Evolutionary conservation across 306 rosid species (phyloP).

Genomic region (Heteromeles arbutifolia): DNA sequence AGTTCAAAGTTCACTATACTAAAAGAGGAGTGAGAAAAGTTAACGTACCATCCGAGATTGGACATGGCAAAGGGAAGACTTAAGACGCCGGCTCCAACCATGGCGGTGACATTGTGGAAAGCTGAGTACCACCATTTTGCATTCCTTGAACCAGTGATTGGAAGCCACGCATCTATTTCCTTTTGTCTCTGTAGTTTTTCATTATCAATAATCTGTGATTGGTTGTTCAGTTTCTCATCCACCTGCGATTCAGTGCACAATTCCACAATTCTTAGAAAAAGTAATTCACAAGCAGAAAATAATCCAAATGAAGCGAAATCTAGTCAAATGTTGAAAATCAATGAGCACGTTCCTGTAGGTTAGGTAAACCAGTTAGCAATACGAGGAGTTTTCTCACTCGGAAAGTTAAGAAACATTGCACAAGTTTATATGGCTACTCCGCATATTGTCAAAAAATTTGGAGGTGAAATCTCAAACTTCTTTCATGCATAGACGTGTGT

Average conservation of each 20-base stretch:
- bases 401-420: no score
- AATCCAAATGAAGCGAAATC: neutral
- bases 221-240: neutral
- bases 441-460: no score
- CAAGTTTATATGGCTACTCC: no score
- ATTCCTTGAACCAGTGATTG: conserved; percentile 68
- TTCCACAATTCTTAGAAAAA: neutral
- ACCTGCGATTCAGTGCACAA: neutral
- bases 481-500: no score
- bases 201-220: conserved; percentile 21
- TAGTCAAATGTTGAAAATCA: neutral
- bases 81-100: conserved; percentile 88
- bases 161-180: conserved; percentile 69
- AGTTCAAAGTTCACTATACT: no score
- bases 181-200: conserved; percentile 28
- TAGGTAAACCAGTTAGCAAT: no score
- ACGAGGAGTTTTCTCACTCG: no score
- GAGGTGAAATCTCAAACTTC: no score
- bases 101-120: conserved; percentile 85
- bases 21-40: neutral
- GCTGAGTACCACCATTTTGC: conserved; percentile 94
- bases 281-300: neutral
- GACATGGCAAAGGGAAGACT: conserved; percentile 85
- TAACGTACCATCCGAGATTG: conserved; percentile 58
- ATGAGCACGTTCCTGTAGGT: no score